These are phyloP conservation scores for Cutaneotrichosporon daszewskae DNA, from an alignment of 1,284 basidiomycete species.

Conservation along the genomic window DNA sequence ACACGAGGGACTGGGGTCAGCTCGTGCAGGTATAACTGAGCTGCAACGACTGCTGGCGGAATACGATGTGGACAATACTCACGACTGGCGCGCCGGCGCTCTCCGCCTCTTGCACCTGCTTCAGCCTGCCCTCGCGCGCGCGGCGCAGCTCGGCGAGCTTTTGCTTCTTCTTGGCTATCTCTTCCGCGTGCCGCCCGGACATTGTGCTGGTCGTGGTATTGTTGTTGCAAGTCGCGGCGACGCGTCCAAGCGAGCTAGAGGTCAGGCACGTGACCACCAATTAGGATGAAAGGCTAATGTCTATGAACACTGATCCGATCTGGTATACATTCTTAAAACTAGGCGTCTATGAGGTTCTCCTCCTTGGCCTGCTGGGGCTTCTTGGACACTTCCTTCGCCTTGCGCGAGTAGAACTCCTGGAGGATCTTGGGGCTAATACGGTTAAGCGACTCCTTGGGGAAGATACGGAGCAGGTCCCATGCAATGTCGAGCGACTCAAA, in stretches of 20 bases:
- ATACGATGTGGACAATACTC: too few relatives aligned
- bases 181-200: too few relatives aligned
- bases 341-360: slow-evolving; percentile 17
- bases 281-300: too few relatives aligned
- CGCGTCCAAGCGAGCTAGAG: too few relatives aligned
- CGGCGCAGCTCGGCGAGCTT: slow-evolving; percentile 67
- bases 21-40: too few relatives aligned
- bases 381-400: slow-evolving; percentile 5
- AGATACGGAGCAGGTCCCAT: slow-evolving; percentile 93
- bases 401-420: slow-evolving; percentile 22
- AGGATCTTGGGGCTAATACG: slow-evolving; percentile 71
- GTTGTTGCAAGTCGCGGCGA: too few relatives aligned
- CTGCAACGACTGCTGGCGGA: too few relatives aligned
- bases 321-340: background rate
- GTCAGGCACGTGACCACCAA: too few relatives aligned
- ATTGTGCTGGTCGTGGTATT: too few relatives aligned
- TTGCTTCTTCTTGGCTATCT: slow-evolving; percentile 85
- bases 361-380: slow-evolving; percentile 6
- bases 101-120: too few relatives aligned
- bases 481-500: slow-evolving; percentile 97
- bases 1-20: slow-evolving; percentile 10
- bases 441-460: slow-evolving; percentile 98
- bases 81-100: background rate
- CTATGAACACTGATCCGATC: too few relatives aligned
- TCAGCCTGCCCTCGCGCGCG: slow-evolving; percentile 45